A percentile compares a stretch with the other conserved stretches of the same genome.
Evolutionary conservation across 1,284 basidiomycete genomes (phyloP).

Genomic region (Laetiporus sulphureus): DNA sequence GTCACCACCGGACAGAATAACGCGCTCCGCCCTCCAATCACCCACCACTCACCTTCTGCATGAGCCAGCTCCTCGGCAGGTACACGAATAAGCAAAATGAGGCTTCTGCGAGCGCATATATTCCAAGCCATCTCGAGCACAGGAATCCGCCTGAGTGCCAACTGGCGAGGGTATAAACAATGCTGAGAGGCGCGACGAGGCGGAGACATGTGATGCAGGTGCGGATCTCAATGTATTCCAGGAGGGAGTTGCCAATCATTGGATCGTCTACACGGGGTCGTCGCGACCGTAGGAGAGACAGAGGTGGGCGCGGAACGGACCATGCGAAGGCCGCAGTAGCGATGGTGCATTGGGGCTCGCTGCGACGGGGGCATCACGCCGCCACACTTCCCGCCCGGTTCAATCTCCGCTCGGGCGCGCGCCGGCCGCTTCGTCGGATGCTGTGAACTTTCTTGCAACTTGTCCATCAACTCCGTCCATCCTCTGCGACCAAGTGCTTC

Average conservation of each 20-base stretch:
- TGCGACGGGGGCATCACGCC: not conserved
- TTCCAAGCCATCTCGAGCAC: constrained; percentile 25
- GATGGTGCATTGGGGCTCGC: constrained; percentile 1
- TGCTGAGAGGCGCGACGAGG: constrained; percentile 42
- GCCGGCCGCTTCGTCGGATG: not conserved
- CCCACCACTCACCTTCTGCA: constrained; percentile 47
- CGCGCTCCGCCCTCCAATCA: too few relatives aligned
- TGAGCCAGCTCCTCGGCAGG: constrained; percentile 33
- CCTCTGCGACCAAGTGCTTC: constrained; percentile 4
- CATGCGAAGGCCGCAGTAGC: too few relatives aligned
- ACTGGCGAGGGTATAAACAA: constrained; percentile 31
- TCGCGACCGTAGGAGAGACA: not conserved
- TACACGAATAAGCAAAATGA: constrained; percentile 45
- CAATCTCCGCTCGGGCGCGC: not conserved
- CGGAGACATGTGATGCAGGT: constrained; percentile 39
- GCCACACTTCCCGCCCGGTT: not conserved
- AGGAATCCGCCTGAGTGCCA: constrained; percentile 22
- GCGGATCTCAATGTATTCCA: constrained; percentile 51
- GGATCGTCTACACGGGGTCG: not conserved
- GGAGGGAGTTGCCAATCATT: constrained; percentile 31
- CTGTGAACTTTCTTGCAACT: constrained; percentile 4
- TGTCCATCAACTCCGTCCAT: constrained; percentile 5
- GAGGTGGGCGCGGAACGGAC: not conserved
- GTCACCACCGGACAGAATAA: not conserved
- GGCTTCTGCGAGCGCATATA: constrained; percentile 36